These are phyloP conservation scores for Paratrypanosoma confusum DNA, from an alignment of 208 protist genomes.

Conservation along the genomic window DNA sequence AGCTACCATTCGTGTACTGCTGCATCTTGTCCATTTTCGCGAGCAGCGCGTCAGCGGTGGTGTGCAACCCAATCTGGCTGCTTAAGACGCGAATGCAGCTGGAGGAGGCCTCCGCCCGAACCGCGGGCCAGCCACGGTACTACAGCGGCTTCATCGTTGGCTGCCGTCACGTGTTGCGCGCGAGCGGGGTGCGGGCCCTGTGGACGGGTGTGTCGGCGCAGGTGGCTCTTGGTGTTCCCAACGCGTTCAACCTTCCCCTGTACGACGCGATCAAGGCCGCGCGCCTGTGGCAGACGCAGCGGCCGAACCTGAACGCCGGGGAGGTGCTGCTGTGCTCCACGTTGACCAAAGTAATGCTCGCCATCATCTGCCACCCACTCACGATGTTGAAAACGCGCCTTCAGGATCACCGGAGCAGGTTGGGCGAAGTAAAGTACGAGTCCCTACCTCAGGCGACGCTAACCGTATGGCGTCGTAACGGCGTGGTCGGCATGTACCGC, in stretches of 20 bases:
- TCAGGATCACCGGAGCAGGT: constrained; percentile 67
- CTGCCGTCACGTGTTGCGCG: constrained; percentile 36
- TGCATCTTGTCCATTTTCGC: constrained; percentile 48
- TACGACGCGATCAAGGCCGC: constrained; percentile 68
- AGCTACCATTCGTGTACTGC: constrained; percentile 30
- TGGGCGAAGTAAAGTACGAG: constrained; percentile 55
- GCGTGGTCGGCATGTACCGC: constrained; percentile 51
- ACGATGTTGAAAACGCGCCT: constrained; percentile 68
- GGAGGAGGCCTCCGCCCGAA: constrained; percentile 17
- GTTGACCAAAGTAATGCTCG: constrained; percentile 40
- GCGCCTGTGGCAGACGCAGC: constrained; percentile 3
- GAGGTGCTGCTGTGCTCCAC: constrained; percentile 59
- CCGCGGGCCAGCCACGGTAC: constrained; percentile 10
- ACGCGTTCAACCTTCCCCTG: constrained; percentile 68
- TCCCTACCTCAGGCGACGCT: constrained; percentile 39
- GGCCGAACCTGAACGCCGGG: constrained; percentile 18
- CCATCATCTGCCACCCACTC: constrained; percentile 52
- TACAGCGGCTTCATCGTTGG: constrained; percentile 52
- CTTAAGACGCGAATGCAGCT: constrained; percentile 87
- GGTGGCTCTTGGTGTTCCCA: constrained; percentile 65
- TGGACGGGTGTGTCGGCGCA: constrained; percentile 75
- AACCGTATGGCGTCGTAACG: constrained; percentile 26
- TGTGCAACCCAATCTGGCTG: constrained; percentile 82
- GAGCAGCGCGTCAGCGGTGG: constrained; percentile 39
- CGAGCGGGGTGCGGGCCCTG: constrained; percentile 42